phyloP scores from a whole-genome alignment of 352 stramenopile species.

The Pythium phragmiticola region DNA sequence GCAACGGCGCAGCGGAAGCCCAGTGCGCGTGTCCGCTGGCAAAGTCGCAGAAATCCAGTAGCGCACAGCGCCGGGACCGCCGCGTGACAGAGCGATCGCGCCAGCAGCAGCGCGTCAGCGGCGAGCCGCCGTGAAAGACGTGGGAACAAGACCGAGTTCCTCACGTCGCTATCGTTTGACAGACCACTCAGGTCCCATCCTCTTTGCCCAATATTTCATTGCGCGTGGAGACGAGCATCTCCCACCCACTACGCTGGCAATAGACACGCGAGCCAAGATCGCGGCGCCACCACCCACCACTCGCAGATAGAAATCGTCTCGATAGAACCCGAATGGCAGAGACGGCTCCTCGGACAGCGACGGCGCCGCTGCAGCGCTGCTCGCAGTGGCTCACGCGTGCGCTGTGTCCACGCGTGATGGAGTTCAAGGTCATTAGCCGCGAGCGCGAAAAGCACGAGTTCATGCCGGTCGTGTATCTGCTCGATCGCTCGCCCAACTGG shows the following conservation, averaged over 20 bases:
- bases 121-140: neutral
- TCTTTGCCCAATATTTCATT: too few species aligned
- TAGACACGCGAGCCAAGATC: neutral
- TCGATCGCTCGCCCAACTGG: constrained; percentile 59
- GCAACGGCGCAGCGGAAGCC: neutral
- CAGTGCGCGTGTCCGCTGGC: neutral
- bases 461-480: constrained; percentile 72
- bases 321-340: neutral
- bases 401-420: constrained; percentile 63
- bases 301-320: neutral
- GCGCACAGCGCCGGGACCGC: neutral
- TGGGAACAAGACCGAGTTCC: neutral
- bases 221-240: too few species aligned
- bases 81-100: neutral
- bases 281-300: neutral
- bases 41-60: constrained; percentile 16
- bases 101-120: constrained; percentile 20
- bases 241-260: neutral
- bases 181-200: too few species aligned
- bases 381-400: constrained; percentile 36
- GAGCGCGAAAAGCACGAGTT: constrained; percentile 77
- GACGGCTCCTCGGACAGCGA: neutral
- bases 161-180: neutral
- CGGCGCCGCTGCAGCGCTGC: neutral
- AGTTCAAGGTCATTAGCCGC: constrained; percentile 77